These are phyloP conservation scores for Trametes coccinea DNA, from an alignment of 768 basidiomycete species.

Conservation along the genomic window DNA sequence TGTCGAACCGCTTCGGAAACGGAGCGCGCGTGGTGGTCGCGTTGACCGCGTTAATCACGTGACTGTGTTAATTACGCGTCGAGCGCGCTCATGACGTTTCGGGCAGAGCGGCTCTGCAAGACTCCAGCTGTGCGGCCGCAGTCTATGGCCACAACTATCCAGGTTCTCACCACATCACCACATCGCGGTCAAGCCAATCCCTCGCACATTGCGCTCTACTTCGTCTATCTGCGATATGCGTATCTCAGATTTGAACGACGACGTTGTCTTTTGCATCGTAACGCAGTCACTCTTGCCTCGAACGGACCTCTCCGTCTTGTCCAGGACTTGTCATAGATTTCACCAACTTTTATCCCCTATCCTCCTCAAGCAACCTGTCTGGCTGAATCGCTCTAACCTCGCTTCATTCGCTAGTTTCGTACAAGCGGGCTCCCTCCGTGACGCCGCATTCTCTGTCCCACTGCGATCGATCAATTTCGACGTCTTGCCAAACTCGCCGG, in stretches of 20 bases:
- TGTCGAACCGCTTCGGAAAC: conserved; percentile 3
- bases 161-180: no score
- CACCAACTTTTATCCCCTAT: background rate
- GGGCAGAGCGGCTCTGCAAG: no score
- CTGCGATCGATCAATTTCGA: background rate
- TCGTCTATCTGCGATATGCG: background rate
- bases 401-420: background rate
- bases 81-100: no score
- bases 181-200: no score
- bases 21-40: conserved; percentile 16
- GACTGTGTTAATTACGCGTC: conserved; percentile 7
- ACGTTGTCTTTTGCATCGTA: background rate
- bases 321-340: background rate
- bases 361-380: background rate
- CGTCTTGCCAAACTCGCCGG: background rate
- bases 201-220: no score
- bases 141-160: no score
- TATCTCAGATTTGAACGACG: background rate
- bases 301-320: background rate
- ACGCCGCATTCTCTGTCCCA: background rate
- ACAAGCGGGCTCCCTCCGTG: background rate
- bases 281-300: background rate
- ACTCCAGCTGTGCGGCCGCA: no score
- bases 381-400: background rate
- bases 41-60: conserved; percentile 18